Conservation (phyloP, 345 rosid genomes). For the Physaria fendleri region DNA sequence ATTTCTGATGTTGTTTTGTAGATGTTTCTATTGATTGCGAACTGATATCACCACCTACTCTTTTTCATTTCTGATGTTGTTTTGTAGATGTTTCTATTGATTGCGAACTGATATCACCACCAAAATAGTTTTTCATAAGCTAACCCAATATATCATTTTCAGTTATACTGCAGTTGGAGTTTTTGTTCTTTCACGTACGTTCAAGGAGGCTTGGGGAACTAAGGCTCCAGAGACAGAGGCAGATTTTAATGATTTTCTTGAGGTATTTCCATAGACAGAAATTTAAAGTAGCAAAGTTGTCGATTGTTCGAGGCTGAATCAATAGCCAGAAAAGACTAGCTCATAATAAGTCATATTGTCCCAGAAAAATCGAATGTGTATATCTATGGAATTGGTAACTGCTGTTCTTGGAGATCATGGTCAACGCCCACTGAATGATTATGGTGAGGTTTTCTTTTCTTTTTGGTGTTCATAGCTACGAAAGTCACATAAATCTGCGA, state of each 20-base stretch:
- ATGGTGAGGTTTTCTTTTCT: conserved; percentile 38
- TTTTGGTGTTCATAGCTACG: not conserved
- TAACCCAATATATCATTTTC: conserved; percentile 12
- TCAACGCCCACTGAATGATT: conserved; percentile 84
- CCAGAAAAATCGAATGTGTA: conserved; percentile 69
- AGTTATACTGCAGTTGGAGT: conserved; percentile 98
- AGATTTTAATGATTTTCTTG: conserved; percentile 81
- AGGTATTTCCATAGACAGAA: conserved; percentile 39
- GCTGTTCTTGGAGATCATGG: conserved; percentile 99
- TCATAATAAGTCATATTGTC: conserved; percentile 16
- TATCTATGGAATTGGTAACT: conserved; percentile 97
- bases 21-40: not conserved
- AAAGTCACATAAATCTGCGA: not conserved
- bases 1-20: conserved; percentile 3
- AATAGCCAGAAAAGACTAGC: not conserved
- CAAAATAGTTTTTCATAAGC: not conserved
- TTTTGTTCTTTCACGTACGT: conserved; percentile 86
- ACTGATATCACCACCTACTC: not conserved
- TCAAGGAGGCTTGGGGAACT: conserved; percentile 86
- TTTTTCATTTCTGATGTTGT: conserved; percentile 1
- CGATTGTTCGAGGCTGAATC: conserved; percentile 1
- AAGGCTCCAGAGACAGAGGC: conserved; percentile 60
- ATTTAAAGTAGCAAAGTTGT: not conserved
- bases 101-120: not conserved
- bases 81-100: not conserved